Evolutionary conservation across 331 rosid genomes (phyloP).

Genomic region (Dryas integrifolia): DNA sequence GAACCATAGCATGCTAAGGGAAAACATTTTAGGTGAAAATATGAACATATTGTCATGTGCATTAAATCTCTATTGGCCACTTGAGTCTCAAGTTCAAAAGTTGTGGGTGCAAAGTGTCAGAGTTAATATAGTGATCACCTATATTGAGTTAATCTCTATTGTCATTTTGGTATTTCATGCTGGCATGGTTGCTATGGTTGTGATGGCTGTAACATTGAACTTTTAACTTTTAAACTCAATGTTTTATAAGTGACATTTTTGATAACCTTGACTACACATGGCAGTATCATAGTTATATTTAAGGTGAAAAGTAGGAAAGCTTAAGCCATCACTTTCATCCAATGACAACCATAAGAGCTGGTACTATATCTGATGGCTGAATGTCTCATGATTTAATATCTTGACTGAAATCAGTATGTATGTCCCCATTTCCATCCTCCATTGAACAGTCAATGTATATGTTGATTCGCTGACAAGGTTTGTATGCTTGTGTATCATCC

Average conservation of each 20-base stretch:
- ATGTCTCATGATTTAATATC: neutral
- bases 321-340: neutral
- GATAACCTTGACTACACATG: neutral
- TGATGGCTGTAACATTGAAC: neutral
- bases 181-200: no score
- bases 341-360: neutral
- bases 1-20: neutral
- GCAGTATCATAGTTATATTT: no score
- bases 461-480: neutral
- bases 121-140: no score
- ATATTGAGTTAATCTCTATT: no score
- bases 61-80: neutral
- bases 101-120: neutral
- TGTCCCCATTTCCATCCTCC: neutral
- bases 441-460: neutral
- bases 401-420: no score
- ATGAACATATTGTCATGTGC: neutral
- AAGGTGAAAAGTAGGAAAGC: neutral
- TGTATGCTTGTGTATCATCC: neutral
- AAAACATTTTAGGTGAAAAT: neutral
- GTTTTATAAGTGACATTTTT: neutral
- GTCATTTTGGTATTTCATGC: no score
- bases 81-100: neutral
- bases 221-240: no score
- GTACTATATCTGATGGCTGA: neutral